A percentile compares a stretch with the other conserved stretches of the same genome.
These are phyloP conservation scores for Scleroderma citrinum DNA, from an alignment of 768 basidiomycete genomes.

Conservation along the genomic window DNA sequence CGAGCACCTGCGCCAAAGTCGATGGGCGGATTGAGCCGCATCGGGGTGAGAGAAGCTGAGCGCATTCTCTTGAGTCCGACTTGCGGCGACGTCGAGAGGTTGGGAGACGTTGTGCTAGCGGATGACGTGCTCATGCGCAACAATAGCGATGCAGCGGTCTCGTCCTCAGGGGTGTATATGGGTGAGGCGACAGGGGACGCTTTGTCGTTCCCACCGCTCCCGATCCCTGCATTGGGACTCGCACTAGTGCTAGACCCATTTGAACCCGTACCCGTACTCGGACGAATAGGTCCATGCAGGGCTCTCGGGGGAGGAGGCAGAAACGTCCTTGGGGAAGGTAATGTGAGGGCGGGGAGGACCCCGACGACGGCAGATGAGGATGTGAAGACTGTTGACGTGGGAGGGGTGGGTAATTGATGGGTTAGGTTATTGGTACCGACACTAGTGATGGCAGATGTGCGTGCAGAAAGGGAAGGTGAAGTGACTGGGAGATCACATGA, in stretches of 20 bases:
- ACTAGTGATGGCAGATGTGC: not conserved
- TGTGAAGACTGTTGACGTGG: constrained; percentile 47
- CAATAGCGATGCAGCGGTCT: constrained; percentile 61
- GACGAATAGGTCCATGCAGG: not conserved
- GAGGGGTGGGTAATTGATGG: constrained; percentile 49
- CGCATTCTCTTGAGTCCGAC: not conserved
- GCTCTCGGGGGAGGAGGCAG: constrained; percentile 1
- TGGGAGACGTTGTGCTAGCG: not conserved
- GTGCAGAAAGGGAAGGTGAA: not conserved
- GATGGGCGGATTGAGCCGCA: not conserved
- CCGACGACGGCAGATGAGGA: constrained; percentile 30
- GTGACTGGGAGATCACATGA: constrained; percentile 25
- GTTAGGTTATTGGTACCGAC: constrained; percentile 5
- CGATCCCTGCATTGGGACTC: not conserved
- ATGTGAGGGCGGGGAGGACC: constrained; percentile 37
- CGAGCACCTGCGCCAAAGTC: not conserved
- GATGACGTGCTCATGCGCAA: constrained; percentile 50
- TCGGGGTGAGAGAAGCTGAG: not conserved
- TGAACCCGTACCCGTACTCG: not conserved
- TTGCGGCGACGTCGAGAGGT: constrained; percentile 7
- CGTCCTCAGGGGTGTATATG: constrained; percentile 50
- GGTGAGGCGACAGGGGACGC: constrained; percentile 20
- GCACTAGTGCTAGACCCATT: too few species aligned
- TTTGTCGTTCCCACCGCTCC: constrained; percentile 10
- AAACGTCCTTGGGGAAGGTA: constrained; percentile 29